Evolutionary conservation across 208 protist species (phyloP).

Genomic region (Trypanosoma grayi): DNA sequence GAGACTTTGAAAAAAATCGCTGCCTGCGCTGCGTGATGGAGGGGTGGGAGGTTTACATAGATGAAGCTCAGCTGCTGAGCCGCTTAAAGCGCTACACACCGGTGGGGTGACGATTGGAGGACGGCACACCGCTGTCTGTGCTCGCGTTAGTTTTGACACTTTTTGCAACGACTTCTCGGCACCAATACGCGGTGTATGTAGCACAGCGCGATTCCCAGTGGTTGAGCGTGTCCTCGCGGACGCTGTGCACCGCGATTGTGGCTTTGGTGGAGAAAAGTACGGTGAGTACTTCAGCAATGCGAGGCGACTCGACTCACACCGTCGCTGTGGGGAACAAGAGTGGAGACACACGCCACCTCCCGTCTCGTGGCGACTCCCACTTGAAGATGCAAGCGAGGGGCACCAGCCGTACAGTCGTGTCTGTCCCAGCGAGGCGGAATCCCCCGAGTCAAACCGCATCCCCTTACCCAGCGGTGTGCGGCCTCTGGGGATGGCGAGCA

Average conservation of each 20-base stretch:
- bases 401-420: constrained; percentile 9
- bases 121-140: background rate
- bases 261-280: background rate
- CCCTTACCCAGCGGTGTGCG: background rate
- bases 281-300: constrained; percentile 1
- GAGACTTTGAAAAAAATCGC: constrained; percentile 1
- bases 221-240: background rate
- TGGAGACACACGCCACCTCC: background rate
- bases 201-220: background rate
- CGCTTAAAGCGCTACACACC: background rate
- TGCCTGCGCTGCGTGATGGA: background rate
- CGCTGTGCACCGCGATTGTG: background rate
- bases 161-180: background rate
- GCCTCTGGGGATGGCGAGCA: background rate
- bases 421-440: background rate
- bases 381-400: background rate
- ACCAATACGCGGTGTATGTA: background rate
- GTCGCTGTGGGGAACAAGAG: background rate
- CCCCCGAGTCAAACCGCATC: background rate
- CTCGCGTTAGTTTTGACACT: background rate
- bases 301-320: background rate
- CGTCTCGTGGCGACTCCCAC: background rate
- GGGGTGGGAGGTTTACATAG: background rate
- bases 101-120: background rate
- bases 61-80: background rate